These are phyloP conservation scores for Lepiota brunneoincarnata DNA, from an alignment of 768 basidiomycete species.

Conservation along the genomic window DNA sequence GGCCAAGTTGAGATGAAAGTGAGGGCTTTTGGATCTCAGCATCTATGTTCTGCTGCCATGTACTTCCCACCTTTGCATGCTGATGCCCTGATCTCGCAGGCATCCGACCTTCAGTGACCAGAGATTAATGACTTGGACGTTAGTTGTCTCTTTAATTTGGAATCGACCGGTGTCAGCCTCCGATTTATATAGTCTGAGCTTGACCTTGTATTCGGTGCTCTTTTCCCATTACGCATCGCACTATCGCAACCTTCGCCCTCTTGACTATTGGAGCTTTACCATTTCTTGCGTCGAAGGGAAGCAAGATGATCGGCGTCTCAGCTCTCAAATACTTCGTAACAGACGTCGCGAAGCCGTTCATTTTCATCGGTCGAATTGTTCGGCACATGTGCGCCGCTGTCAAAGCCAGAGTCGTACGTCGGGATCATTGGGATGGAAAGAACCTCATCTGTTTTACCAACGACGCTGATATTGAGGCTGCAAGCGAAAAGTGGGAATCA, in stretches of 20 bases:
- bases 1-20: neutral
- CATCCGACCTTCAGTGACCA: too few species aligned
- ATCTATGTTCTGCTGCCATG: neutral
- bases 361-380: neutral
- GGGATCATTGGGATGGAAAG: neutral
- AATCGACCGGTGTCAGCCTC: too few species aligned
- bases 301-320: neutral
- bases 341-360: neutral
- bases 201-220: neutral
- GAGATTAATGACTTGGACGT: too few species aligned
- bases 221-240: neutral
- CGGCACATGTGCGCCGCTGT: neutral
- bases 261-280: too few species aligned
- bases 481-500: neutral
- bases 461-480: neutral
- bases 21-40: neutral
- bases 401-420: neutral
- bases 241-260: too few species aligned
- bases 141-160: too few species aligned
- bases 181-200: too few species aligned
- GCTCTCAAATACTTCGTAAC: neutral
- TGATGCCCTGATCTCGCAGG: too few species aligned
- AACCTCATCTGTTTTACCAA: neutral
- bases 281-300: too few species aligned
- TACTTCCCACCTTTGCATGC: neutral